phyloP scores from a whole-genome alignment of 306 rosid species.

The Rubus idaeus region DNA sequence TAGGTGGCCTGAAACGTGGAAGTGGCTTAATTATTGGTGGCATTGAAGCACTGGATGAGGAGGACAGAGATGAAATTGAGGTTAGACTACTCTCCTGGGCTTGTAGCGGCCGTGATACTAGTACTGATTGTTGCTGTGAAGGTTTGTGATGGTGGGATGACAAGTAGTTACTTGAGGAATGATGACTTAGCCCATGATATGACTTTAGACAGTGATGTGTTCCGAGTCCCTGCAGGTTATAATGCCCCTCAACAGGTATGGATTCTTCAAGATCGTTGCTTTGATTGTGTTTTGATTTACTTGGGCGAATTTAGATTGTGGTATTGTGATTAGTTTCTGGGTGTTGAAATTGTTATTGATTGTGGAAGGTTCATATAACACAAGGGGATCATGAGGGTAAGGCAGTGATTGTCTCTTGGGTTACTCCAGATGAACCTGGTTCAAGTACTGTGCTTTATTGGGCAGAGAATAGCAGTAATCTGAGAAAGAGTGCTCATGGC shows the following conservation, averaged over 20 bases:
- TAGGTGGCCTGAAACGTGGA: no score
- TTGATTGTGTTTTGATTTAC: not conserved
- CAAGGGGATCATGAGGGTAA: slow-evolving; percentile 81
- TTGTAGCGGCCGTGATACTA: slow-evolving; percentile 28
- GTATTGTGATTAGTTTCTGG: not conserved
- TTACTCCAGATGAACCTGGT: slow-evolving; percentile 68
- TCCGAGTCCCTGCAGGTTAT: slow-evolving; percentile 55
- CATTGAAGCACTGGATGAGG: not conserved
- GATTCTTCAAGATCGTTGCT: not conserved
- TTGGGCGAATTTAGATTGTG: not conserved
- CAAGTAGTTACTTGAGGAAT: slow-evolving; percentile 46
- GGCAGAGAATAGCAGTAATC: slow-evolving; percentile 46
- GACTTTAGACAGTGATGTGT: slow-evolving; percentile 61
- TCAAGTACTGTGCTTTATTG: slow-evolving; percentile 57
- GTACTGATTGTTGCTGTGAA: slow-evolving; percentile 21
- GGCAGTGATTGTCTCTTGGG: slow-evolving; percentile 82
- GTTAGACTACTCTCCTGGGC: not conserved
- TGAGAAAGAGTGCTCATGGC: slow-evolving; percentile 41
- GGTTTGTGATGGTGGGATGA: slow-evolving; percentile 50
- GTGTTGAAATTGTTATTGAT: not conserved
- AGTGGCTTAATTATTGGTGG: no score
- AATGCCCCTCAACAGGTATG: slow-evolving; percentile 81
- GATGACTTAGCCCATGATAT: slow-evolving; percentile 45
- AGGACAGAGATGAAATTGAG: not conserved
- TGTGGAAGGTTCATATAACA: slow-evolving; percentile 78